These are phyloP conservation scores for Babesia bigemina DNA, from an alignment of 169 alveolate species.

Conservation along the genomic window DNA sequence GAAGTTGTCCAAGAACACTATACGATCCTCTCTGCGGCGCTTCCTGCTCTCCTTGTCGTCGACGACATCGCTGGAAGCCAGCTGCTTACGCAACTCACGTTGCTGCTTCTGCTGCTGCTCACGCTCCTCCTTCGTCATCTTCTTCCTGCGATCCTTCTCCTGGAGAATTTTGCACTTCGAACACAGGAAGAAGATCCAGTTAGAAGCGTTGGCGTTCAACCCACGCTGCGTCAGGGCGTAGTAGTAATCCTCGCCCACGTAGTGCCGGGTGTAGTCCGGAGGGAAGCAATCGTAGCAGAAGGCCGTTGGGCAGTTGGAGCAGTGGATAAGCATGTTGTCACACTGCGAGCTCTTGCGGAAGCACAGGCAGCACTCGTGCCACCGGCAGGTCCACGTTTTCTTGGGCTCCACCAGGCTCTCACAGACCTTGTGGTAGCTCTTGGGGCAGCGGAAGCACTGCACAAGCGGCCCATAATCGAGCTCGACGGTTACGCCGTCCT, in stretches of 20 bases:
- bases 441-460: conserved; percentile 88
- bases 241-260: conserved; percentile 86
- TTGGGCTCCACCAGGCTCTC: conserved; percentile 75
- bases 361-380: conserved; percentile 92
- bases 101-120: conserved; percentile 82
- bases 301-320: conserved; percentile 90
- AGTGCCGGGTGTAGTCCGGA: conserved; percentile 83
- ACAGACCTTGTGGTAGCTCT: conserved; percentile 86
- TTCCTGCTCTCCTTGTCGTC: conserved; percentile 67
- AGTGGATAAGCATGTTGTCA: conserved; percentile 89
- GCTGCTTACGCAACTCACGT: conserved; percentile 79
- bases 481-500: conserved; percentile 75
- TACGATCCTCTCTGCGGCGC: conserved; percentile 32
- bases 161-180: conserved; percentile 89
- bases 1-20: conserved; percentile 15
- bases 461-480: conserved; percentile 82
- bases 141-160: conserved; percentile 85
- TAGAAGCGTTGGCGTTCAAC: conserved; percentile 82
- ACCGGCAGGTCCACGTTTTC: conserved; percentile 88
- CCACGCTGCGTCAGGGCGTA: conserved; percentile 86
- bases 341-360: conserved; percentile 87
- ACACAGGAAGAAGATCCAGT: conserved; percentile 87
- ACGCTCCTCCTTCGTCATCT: conserved; percentile 82
- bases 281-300: conserved; percentile 92
- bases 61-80: conserved; percentile 70